Evolutionary conservation across 257 asterid species (phyloP), one percentile per base, ranked within the genome.

Genomic region (Ballota nigra): DNA sequence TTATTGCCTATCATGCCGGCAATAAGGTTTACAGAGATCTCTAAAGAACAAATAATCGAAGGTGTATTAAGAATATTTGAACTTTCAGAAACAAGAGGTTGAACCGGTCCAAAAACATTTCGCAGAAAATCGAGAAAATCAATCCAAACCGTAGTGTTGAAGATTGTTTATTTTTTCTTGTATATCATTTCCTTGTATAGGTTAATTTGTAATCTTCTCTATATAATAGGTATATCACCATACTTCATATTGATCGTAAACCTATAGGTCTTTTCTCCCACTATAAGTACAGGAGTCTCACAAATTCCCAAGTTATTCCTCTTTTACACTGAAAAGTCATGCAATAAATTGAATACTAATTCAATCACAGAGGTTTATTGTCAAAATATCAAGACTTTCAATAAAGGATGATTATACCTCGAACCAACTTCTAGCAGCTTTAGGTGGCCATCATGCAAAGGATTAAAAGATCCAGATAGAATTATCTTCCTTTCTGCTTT

Each of bases 401-500:
- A 57, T n/a, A 47, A 68, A 33, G 64, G 68, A 43, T 36, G 20
- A 52, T 41, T 19, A 68, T 89, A 94, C 97, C 96, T 85, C 4
- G 84, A 62, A 51, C 97, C 97, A 70, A 89, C 92, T 75, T 94
- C 97, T 86, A 94, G 83, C 78, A 94, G 99, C 83, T 88, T 89
- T 73, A 86, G 77, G 86, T 94, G 98, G 61, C 99, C 99, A 52
- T 86, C 95, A 67, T 94, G 99, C 85, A 94, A 77, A 45, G 99
- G 99, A 86, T 94, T 89, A 83, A 88, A 94, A 5, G 99, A 91
- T 72, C 98, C 98, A 7, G 98, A 78, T 59, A 94, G 87, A 71
- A 94, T 89, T 76, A 94, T 84, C 79, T 88, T 94, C 85, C 97
- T 83, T 72, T 83, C 87, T 36, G 80, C 78, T 70, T 75, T 77